Evolutionary conservation across 352 stramenopile species (phyloP).

Genomic region (Globisporangium ultimum): DNA sequence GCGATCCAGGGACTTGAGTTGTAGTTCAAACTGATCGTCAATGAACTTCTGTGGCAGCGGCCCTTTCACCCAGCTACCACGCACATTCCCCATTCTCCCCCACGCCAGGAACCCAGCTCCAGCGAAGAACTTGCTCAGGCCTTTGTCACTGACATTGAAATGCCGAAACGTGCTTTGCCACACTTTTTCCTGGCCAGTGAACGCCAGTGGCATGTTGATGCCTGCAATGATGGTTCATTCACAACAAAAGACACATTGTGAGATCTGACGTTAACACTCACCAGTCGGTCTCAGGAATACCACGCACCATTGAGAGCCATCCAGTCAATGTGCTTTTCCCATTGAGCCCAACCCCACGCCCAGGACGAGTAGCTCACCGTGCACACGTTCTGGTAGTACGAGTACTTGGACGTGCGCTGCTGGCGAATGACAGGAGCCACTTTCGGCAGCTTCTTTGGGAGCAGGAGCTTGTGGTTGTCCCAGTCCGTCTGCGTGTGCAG

Average conservation of each 20-base stretch:
- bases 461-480: slow-evolving; percentile 70
- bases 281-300: too few relatives aligned
- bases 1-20: slow-evolving; percentile 77
- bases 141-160: slow-evolving; percentile 74
- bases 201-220: slow-evolving; percentile 90
- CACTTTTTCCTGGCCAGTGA: slow-evolving; percentile 88
- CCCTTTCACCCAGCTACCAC: slow-evolving; percentile 80
- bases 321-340: slow-evolving; percentile 91
- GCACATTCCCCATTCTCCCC: slow-evolving; percentile 89
- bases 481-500: slow-evolving; percentile 80
- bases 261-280: too few relatives aligned
- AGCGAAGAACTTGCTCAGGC: slow-evolving; percentile 88
- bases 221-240: slow-evolving; percentile 15
- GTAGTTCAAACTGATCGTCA: slow-evolving; percentile 72
- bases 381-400: slow-evolving; percentile 92
- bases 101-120: slow-evolving; percentile 86
- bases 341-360: slow-evolving; percentile 85
- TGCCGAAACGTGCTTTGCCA: slow-evolving; percentile 86
- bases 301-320: slow-evolving; percentile 86
- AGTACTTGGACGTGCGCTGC: slow-evolving; percentile 69
- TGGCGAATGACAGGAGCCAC: slow-evolving; percentile 32
- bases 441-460: slow-evolving; percentile 47
- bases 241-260: neutral
- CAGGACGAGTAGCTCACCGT: slow-evolving; percentile 90
- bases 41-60: slow-evolving; percentile 84